Percentiles rank a stretch among this genome's conserved stretches.
Evolutionary conservation across 139 green algal species (phyloP).

Genomic region (Diplosphaera chodatii): DNA sequence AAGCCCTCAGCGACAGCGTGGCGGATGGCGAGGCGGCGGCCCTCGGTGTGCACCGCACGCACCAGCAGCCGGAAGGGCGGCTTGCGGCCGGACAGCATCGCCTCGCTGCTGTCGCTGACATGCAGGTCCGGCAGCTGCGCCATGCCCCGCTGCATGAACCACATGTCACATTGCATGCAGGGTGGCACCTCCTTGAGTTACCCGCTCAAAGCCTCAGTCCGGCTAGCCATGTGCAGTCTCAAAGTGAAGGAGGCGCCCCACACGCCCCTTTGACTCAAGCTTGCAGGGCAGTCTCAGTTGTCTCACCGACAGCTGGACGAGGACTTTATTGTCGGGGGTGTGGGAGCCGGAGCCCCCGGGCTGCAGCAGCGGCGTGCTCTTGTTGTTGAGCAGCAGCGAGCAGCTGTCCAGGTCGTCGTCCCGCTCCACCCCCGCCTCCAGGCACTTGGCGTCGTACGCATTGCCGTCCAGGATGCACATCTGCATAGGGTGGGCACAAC

Average conservation of each 20-base stretch:
- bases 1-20: slow-evolving; percentile 76
- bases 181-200: too few relatives aligned
- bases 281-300: too few relatives aligned
- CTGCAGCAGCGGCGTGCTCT: slow-evolving; percentile 10
- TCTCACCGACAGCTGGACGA: slow-evolving; percentile 20
- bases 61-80: slow-evolving; percentile 82
- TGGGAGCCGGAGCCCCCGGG: slow-evolving; percentile 5
- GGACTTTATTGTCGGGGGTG: slow-evolving; percentile 14
- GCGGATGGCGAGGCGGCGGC: slow-evolving; percentile 25
- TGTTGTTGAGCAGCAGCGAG: slow-evolving; percentile 74
- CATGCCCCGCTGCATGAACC: slow-evolving; percentile 42
- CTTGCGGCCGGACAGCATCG: slow-evolving; percentile 80
- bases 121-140: slow-evolving; percentile 64
- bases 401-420: slow-evolving; percentile 64
- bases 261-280: too few relatives aligned
- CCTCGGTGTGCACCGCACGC: slow-evolving; percentile 30
- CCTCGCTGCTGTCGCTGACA: slow-evolving; percentile 76
- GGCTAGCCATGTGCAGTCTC: too few relatives aligned
- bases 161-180: too few relatives aligned
- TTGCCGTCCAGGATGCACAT: slow-evolving; percentile 79
- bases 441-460: slow-evolving; percentile 65
- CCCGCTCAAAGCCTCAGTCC: too few relatives aligned
- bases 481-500: slow-evolving; percentile 18
- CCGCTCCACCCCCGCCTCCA: slow-evolving; percentile 48
- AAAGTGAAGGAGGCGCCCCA: too few relatives aligned